Evolutionary conservation across 2,329 filamentous ascomycete genomes (phyloP).

Genomic region (Apiospora malaysiana): DNA sequence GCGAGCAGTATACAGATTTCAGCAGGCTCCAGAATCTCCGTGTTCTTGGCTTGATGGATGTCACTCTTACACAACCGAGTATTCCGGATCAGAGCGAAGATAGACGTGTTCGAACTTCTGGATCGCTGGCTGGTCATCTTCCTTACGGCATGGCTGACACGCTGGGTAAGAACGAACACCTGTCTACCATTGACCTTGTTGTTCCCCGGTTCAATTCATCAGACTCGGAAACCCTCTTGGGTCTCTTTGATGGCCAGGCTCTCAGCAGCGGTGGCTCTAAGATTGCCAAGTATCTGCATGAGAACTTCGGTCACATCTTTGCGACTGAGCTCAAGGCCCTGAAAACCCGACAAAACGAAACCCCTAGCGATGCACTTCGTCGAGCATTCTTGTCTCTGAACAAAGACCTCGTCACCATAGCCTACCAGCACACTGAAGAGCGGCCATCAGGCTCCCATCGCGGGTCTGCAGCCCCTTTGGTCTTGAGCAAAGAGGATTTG

Average conservation of each 20-base stretch:
- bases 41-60: conserved; percentile 95
- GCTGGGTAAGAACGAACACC: conserved; percentile 87
- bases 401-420: conserved; percentile 88
- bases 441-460: conserved; percentile 71
- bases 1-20: conserved; percentile 84
- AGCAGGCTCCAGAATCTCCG: conserved; percentile 82
- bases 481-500: conserved; percentile 87
- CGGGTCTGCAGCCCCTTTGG: conserved; percentile 72
- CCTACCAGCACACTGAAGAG: conserved; percentile 80
- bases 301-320: conserved; percentile 90
- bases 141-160: conserved; percentile 98
- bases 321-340: conserved; percentile 79
- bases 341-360: conserved; percentile 71
- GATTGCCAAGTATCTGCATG: conserved; percentile 94
- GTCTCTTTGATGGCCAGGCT: conserved; percentile 96
- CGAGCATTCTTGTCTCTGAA: conserved; percentile 89
- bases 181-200: conserved; percentile 95
- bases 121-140: conserved; percentile 88
- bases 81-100: conserved; percentile 97
- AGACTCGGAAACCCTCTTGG: conserved; percentile 87
- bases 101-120: conserved; percentile 92
- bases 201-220: conserved; percentile 90
- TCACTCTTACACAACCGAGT: conserved; percentile 89
- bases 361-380: conserved; percentile 80
- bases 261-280: conserved; percentile 89